These are phyloP conservation scores for Xylaria sp. DNA, from an alignment of 2,329 filamentous ascomycete genomes.

Conservation along the genomic window DNA sequence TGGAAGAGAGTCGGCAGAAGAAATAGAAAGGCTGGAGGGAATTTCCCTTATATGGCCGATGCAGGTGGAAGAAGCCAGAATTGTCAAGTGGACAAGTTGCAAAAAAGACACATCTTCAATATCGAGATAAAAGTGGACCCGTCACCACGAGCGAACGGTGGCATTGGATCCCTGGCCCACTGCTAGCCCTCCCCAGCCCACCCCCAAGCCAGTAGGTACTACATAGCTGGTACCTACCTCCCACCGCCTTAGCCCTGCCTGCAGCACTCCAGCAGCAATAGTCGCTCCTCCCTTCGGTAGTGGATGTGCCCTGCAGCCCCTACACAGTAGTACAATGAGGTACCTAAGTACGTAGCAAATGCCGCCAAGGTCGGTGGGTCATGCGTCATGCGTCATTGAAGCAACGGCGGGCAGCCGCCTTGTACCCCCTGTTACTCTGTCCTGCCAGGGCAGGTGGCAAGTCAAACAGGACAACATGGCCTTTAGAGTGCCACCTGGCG, in stretches of 20 bases:
- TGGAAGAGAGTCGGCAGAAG: constrained; percentile 22
- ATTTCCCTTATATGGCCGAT: constrained; percentile 40
- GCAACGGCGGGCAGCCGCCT: not conserved
- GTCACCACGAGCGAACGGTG: not conserved
- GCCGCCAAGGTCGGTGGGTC: constrained; percentile 16
- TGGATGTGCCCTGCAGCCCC: not conserved
- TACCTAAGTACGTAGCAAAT: not conserved
- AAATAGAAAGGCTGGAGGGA: constrained; percentile 14
- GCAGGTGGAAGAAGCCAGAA: constrained; percentile 32
- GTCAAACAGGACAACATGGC: constrained; percentile 31
- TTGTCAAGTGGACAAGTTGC: constrained; percentile 42
- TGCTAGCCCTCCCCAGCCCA: not conserved
- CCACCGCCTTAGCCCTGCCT: not conserved
- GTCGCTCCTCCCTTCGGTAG: not conserved
- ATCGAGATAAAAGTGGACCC: constrained; percentile 34
- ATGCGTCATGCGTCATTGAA: constrained; percentile 10
- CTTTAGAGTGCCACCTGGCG: constrained; percentile 9
- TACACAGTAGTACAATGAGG: no score
- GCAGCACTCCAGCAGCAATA: not conserved
- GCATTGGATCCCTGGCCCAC: not conserved
- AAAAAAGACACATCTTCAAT: constrained; percentile 44
- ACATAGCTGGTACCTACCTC: no score
- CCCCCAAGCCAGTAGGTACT: no score
- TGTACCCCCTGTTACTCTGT: constrained; percentile 5
- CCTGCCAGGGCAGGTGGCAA: constrained; percentile 13